These are phyloP conservation scores for Haematococcus lacustris DNA, from an alignment of 139 green algal genomes.

Conservation along the genomic window DNA sequence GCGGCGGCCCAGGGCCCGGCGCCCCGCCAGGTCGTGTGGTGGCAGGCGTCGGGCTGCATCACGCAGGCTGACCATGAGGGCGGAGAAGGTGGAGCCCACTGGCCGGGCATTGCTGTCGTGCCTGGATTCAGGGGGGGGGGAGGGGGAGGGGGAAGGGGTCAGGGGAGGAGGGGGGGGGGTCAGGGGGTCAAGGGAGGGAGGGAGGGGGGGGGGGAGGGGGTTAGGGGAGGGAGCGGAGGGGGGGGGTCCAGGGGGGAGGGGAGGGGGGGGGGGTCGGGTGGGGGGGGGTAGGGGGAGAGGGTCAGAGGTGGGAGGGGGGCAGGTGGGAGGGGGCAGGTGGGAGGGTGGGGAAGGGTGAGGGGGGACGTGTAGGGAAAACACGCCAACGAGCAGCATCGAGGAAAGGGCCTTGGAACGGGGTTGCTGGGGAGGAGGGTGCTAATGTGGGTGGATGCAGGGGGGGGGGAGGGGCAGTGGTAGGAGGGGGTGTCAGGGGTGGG, in stretches of 20 bases:
- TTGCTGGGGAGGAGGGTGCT: not conserved
- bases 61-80: slow-evolving; percentile 1
- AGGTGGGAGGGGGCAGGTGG: too few relatives aligned
- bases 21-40: slow-evolving; percentile 2
- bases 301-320: too few relatives aligned
- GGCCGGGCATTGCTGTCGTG: slow-evolving; percentile 16
- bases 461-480: not conserved
- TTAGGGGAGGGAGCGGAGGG: too few relatives aligned
- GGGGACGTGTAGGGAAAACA: not conserved
- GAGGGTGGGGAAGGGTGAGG: not conserved
- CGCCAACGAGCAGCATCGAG: not conserved
- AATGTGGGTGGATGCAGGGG: not conserved
- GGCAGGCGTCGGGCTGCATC: slow-evolving; percentile 2
- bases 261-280: too few relatives aligned
- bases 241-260: too few relatives aligned
- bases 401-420: not conserved
- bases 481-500: not conserved
- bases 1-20: slow-evolving; percentile 4
- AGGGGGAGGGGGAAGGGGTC: not conserved
- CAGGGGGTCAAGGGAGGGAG: not conserved
- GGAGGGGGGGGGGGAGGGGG: too few relatives aligned
- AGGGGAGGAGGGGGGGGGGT: not conserved
- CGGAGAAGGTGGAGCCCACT: slow-evolving; percentile 16
- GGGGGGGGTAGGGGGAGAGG: too few relatives aligned
- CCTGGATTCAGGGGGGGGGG: not conserved